Conservation (phyloP, 2,329 filamentous ascomycete species). For the Botryotinia narcissicola region DNA sequence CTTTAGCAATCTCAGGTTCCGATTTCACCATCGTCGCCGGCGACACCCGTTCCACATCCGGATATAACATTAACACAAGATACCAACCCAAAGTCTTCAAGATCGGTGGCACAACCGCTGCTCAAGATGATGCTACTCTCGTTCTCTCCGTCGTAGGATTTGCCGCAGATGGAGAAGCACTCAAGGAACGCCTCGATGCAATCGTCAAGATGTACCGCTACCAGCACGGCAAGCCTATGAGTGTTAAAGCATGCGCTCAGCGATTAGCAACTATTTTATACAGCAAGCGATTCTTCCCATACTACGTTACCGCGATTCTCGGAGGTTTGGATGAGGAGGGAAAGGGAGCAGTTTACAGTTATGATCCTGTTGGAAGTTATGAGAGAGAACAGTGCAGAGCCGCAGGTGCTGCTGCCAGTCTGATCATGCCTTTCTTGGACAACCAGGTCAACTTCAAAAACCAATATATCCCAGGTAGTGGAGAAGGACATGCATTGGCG, state of each 20-base stretch:
- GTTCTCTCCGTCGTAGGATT: conserved; percentile 94
- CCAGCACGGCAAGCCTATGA: conserved; percentile 96
- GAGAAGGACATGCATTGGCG: conserved; percentile 75
- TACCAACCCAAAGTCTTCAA: conserved; percentile 95
- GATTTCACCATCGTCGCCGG: conserved; percentile 97
- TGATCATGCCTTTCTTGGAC: conserved; percentile 99
- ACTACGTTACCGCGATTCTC: conserved; percentile 94
- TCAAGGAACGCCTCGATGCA: conserved; percentile 90
- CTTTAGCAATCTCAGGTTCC: conserved; percentile 87
- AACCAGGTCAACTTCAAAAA: conserved; percentile 99
- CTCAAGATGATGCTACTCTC: conserved; percentile 80
- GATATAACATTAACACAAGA: conserved; percentile 98
- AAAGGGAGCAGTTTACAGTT: conserved; percentile 90
- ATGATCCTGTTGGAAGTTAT: conserved; percentile 97
- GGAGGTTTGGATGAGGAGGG: conserved; percentile 94
- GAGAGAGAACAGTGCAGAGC: conserved; percentile 95
- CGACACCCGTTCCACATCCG: conserved; percentile 91
- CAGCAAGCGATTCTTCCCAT: conserved; percentile 97
- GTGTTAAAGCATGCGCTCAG: conserved; percentile 90
- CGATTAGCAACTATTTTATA: conserved; percentile 94
- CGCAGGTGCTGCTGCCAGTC: conserved; percentile 82
- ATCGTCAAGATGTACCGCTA: conserved; percentile 99
- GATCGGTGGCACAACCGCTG: conserved; percentile 86
- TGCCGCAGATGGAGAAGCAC: conserved; percentile 87
- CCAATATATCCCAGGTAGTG: conserved; percentile 86